Conservation (phyloP, 192 early-diverging fungal species). For the Coemansia sp. region DNA sequence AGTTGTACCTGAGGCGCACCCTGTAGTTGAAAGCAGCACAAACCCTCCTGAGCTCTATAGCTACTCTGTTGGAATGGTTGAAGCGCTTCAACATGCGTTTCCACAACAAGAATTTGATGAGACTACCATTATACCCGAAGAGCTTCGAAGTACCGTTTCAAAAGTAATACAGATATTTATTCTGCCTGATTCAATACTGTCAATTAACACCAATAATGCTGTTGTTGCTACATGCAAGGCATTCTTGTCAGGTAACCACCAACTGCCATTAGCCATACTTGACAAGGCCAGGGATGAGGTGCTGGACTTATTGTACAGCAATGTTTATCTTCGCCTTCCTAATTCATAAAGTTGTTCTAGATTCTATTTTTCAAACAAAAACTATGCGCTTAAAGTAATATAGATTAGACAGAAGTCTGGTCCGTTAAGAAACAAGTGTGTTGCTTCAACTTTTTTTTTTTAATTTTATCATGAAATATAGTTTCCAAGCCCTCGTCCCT, state of each 20-base stretch:
- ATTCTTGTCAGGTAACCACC: slow-evolving; percentile 18
- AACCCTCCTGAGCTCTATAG: background rate
- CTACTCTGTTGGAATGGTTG: slow-evolving; percentile 14
- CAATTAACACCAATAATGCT: slow-evolving; percentile 16
- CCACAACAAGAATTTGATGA: slow-evolving; percentile 13
- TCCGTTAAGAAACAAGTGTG: no score
- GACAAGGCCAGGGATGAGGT: slow-evolving; percentile 28
- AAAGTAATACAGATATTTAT: slow-evolving; percentile 30
- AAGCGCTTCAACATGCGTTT: slow-evolving; percentile 17
- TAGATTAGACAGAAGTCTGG: no score
- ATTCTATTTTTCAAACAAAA: background rate
- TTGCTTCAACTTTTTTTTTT: background rate
- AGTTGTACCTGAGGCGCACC: no score
- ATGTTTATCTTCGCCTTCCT: slow-evolving; percentile 32
- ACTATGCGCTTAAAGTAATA: background rate
- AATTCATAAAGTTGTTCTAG: background rate
- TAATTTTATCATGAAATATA: background rate
- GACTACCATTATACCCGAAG: slow-evolving; percentile 11
- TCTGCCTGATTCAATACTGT: slow-evolving; percentile 29
- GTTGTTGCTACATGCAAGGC: slow-evolving; percentile 7
- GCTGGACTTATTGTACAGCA: slow-evolving; percentile 28
- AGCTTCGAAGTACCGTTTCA: slow-evolving; percentile 11
- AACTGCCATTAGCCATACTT: slow-evolving; percentile 15
- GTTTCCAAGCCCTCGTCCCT: background rate
- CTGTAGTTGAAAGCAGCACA: no score